Evolutionary conservation across 2,329 filamentous ascomycete genomes (phyloP), one percentile per base, ranked within the genome.

Genomic region (Microdochium nivale): DNA sequence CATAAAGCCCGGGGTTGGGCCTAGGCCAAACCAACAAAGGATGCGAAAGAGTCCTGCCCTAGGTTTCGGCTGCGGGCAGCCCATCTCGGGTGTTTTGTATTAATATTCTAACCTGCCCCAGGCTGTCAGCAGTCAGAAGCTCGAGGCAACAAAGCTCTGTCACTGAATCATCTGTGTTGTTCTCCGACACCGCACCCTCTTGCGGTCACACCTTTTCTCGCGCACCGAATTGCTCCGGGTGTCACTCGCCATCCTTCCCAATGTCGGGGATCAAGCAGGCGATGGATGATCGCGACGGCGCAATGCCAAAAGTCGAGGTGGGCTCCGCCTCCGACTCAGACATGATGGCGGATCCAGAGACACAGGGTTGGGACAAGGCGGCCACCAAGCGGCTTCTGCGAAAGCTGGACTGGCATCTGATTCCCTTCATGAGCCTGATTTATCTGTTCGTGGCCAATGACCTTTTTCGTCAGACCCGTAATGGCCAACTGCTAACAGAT

Each of bases 381-480:
- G 67, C 67, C 16, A 80, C 72, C n/a, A 78, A 72, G 56, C 70
- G 66, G 51, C 71, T 83, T 0, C 59, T 83, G 35, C 67, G 75
- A 58, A 78, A 77, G 64, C 68, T 79, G 56, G 75, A 83, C 62
- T 66, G 72, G 68, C 68, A 74, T 59, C 71, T 84, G 23, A 75
- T 84, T 46, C 81, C 81, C 1, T 78, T 82, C 62, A 74, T 84
- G 55, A 75, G 79, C 3, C 60, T 84, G 0, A 72, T 84, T 19
- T 83, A 83, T 55, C 66, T 84, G 67, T 72, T 53, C 54, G 66
- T 60, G 21, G 13, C 40, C n/a, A n/a, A 23, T 21, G 5, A 23
- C 21, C 40, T 23, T 19, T 49, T 13, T n/a, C 14, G n/a, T n/a
- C n/a, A n/a, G n/a, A 19, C 32, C 10, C 5, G 37, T 33, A n/a